A percentile compares a stretch with the other conserved stretches of the same genome.
Conservation (phyloP, 495 filamentous ascomycete species). For the Parmelia sp. region DNA sequence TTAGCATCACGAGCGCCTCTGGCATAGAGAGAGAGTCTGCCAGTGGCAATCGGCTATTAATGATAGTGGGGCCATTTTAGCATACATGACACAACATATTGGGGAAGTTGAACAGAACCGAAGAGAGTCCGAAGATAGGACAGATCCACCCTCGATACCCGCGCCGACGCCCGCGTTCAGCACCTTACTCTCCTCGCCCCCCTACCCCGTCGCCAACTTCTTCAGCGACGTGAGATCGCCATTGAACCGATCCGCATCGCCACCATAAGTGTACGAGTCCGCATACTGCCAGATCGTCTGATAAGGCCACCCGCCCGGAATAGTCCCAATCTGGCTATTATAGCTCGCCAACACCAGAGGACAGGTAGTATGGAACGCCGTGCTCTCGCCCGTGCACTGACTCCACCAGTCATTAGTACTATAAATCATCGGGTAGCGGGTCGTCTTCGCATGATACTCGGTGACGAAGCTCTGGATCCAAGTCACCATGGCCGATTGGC, state of each 20-base stretch:
- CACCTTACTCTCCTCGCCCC: background rate
- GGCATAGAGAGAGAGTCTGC: too few relatives aligned
- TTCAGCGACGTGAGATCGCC: slow-evolving; percentile 32
- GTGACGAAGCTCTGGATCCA: slow-evolving; percentile 58
- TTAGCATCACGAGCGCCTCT: too few relatives aligned
- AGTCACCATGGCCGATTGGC: slow-evolving; percentile 45
- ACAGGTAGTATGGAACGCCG: slow-evolving; percentile 44
- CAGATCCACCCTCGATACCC: too few relatives aligned
- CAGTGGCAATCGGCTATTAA: too few relatives aligned
- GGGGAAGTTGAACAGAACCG: too few relatives aligned
- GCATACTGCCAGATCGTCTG: slow-evolving; percentile 55
- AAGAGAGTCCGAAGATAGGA: too few relatives aligned
- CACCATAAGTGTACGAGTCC: slow-evolving; percentile 41
- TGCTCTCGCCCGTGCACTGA: slow-evolving; percentile 52
- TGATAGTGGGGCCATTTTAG: too few relatives aligned
- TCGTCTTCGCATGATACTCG: slow-evolving; percentile 46
- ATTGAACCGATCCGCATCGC: slow-evolving; percentile 49
- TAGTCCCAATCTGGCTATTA: slow-evolving; percentile 40
- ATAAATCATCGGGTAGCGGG: slow-evolving; percentile 56
- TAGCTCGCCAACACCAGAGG: slow-evolving; percentile 56
- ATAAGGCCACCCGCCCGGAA: slow-evolving; percentile 54
- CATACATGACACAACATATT: background rate
- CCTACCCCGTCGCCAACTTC: slow-evolving; percentile 29
- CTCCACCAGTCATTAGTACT: slow-evolving; percentile 57
- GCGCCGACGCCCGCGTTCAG: too few relatives aligned